Conservation (phyloP, 257 asterid genomes). For the Nicotiana knightiana region DNA sequence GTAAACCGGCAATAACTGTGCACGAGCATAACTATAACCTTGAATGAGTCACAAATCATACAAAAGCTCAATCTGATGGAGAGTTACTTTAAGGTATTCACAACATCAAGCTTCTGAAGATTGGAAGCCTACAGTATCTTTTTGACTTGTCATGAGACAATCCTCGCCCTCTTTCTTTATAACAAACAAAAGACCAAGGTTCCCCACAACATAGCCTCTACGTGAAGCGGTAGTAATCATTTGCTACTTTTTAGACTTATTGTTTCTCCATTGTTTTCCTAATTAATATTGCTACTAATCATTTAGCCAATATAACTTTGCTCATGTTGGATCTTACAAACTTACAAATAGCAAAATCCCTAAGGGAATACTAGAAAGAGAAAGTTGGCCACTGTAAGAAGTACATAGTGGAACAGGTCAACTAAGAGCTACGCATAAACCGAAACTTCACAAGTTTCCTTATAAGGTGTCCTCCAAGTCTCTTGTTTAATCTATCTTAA, state of each 20-base stretch:
- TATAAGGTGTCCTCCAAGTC: neutral
- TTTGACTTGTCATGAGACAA: neutral
- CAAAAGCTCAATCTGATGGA: neutral
- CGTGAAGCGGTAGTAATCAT: neutral
- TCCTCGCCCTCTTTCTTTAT: neutral
- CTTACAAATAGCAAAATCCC: neutral
- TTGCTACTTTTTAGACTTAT: neutral
- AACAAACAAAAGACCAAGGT: neutral
- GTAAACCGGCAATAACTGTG: neutral
- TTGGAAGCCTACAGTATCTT: neutral
- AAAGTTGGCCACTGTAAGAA: neutral
- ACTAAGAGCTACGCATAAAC: neutral
- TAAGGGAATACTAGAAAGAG: neutral
- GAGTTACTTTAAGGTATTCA: neutral
- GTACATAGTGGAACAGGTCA: neutral
- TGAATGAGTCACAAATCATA: neutral
- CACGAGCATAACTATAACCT: neutral
- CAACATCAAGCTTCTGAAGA: neutral
- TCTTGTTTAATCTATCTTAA: neutral
- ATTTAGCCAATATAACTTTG: neutral
- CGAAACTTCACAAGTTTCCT: neutral
- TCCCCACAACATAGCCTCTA: neutral
- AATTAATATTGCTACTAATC: neutral
- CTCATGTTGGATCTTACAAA: constrained; percentile 1
- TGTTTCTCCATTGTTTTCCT: neutral